Evolutionary conservation across 768 basidiomycete genomes (phyloP), one percentile per base, ranked within the genome.

Genomic region (Suillus tomentosus): DNA sequence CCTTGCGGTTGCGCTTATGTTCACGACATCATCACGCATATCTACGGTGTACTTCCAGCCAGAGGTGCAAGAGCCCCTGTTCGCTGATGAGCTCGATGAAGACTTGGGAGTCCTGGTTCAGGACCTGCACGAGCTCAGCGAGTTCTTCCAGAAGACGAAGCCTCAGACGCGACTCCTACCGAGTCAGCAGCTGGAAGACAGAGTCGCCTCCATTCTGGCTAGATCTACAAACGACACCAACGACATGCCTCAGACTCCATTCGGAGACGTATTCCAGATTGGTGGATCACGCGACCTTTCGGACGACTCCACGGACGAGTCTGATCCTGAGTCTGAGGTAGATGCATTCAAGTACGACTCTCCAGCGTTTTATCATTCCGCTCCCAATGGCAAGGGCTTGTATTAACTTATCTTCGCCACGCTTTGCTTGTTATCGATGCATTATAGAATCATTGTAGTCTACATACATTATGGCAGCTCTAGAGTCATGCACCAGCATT

Each of bases 1-100:
- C 67, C 83, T 88, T 76, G 91, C 92, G 2, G 91, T 96, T 14
- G 94, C 92, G 67, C 92, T 92, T 68, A 91, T 92, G 5, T 94
- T 90, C 74, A 87, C 87, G 40, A 82, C 88, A 72, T 84, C 87
- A 14, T 79, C 84, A 42, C 80, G 91, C 40, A 87, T 91, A 15
- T 88, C 90, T 43, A 82, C 87, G 60, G 85, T 94, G 71, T 84
- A 89, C 66, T 90, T 90, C 72, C 89, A 88, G 74, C 88, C 86
- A 19, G 87, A 80, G 59, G 78, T 70, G 7, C 67, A 68, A 58
- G 69, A 76, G 58, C 66, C 75, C 40, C 69, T 83, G 17, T 75
- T 78, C 15, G 67, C 74, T 65, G 78, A 71, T 67, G 72, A 69
- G 62, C 72, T 74, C 59, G 86, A 86, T 45, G 87, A 89, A 57